phyloP scores from a whole-genome alignment of 441 rosid genomes.

The Codiaeum variegatum region DNA sequence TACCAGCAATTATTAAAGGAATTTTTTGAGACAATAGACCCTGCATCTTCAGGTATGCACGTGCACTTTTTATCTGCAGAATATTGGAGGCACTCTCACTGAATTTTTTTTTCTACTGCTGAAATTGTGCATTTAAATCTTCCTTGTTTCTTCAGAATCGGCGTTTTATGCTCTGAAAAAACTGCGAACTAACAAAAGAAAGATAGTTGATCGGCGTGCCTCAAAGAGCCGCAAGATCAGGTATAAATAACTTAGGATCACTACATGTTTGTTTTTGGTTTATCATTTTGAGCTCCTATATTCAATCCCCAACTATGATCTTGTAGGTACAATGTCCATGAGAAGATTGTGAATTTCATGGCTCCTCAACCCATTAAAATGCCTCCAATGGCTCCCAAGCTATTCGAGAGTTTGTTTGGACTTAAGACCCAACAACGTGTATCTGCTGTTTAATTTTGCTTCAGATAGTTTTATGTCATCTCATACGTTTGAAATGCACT shows the following conservation, averaged over 20 bases:
- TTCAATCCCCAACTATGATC: slow-evolving; percentile 19
- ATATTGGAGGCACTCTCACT: not conserved
- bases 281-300: not conserved
- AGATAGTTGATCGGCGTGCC: slow-evolving; percentile 82
- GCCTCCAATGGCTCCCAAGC: slow-evolving; percentile 70
- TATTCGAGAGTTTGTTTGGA: slow-evolving; percentile 78
- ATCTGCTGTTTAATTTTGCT: slow-evolving; percentile 18
- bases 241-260: slow-evolving; percentile 21
- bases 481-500: no score
- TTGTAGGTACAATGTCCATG: slow-evolving; percentile 76
- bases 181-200: slow-evolving; percentile 78
- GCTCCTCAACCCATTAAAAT: slow-evolving; percentile 61
- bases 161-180: slow-evolving; percentile 72
- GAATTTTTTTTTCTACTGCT: not conserved
- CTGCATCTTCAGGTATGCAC: slow-evolving; percentile 58
- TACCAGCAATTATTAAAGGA: slow-evolving; percentile 80
- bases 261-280: not conserved
- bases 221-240: slow-evolving; percentile 91
- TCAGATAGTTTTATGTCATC: no score
- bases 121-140: slow-evolving; percentile 18
- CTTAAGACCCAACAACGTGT: slow-evolving; percentile 36
- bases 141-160: slow-evolving; percentile 41
- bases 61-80: not conserved
- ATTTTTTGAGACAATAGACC: slow-evolving; percentile 74
- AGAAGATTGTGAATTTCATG: slow-evolving; percentile 82